Evolutionary conservation across 805 yeast genomes (phyloP), one percentile per base, ranked within the genome.

Genomic region (Candida chauliodis): DNA sequence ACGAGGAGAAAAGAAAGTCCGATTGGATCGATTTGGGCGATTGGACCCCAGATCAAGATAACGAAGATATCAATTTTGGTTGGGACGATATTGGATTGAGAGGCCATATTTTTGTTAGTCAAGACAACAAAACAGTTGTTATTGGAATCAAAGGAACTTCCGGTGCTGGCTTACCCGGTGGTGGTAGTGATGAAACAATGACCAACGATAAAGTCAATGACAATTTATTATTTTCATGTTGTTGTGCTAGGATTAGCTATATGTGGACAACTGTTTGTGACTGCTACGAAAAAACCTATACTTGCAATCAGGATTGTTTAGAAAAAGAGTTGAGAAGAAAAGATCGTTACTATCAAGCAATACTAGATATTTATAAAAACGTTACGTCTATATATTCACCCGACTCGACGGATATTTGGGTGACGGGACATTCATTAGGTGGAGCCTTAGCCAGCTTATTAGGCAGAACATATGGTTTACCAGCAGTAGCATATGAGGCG

Each of bases 261-360:
- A 61, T 87, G 60, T 93, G 98, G 99, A 78, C 83, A 6, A 84
- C 97, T 0, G 98, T 89, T 1, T 93, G 99, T 62, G 96, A 89
- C 58, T 93, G 99, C 56, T 91, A 83, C 54, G 76, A 79, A 44
- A 78, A 76, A 37, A 76, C 95, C 0, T 87, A 86, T 58, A 85
- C 91, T 0, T 93, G 99, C 61, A 82, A 89, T 59, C 93, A 88
- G 59, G 75, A 74, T 42, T 93, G 99, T 55, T 62, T 93, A 18
- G 97, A 89, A 56, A 69, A 65, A 36, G 95, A 86, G 52, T 61
- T 90, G 35, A 67, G 76, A 54, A 64, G 84, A 26, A 79, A 79
- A 44, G 96, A 89, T 58, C 63, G 88, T 37, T 93, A 91, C 57
- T 91, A 88, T 60, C 76, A 79, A 44, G 90, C 95, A 0, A 81